Percentiles rank a stretch among this genome's conserved stretches.
Evolutionary conservation across 2,329 filamentous ascomycete genomes (phyloP).

Genomic region (Fusarium sp.): DNA sequence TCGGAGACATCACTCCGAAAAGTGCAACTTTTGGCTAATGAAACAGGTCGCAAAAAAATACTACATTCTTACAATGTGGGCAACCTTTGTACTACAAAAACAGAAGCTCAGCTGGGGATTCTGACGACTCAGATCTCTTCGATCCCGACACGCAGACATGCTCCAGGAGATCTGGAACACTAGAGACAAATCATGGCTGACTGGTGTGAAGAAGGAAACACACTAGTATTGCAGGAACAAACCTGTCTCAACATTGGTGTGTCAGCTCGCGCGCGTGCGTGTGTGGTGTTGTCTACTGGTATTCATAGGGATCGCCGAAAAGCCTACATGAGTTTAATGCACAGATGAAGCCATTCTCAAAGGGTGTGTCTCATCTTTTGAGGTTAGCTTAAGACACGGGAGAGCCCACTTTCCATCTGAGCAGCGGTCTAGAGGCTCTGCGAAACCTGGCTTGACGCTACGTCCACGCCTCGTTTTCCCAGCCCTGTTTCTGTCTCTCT

Average conservation of each 20-base stretch:
- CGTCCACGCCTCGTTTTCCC: background rate
- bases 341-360: slow-evolving; percentile 1
- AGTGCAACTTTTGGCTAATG: background rate
- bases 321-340: slow-evolving; percentile 3
- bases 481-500: background rate
- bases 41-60: background rate
- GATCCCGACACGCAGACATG: background rate
- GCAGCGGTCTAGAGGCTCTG: slow-evolving; percentile 7
- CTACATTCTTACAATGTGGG: background rate
- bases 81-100: background rate
- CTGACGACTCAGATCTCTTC: background rate
- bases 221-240: background rate
- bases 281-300: background rate
- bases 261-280: background rate
- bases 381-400: background rate
- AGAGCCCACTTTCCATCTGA: background rate
- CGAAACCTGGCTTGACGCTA: background rate
- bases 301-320: background rate
- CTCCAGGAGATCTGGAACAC: slow-evolving; percentile 5
- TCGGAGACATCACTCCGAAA: background rate
- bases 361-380: background rate
- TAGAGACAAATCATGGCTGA: background rate
- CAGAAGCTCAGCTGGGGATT: background rate
- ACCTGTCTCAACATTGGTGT: background rate
- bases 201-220: background rate